Percentiles rank a stretch among this genome's conserved stretches.
phyloP scores from a whole-genome alignment of 257 asterid species.

The Solanum sitiens region DNA sequence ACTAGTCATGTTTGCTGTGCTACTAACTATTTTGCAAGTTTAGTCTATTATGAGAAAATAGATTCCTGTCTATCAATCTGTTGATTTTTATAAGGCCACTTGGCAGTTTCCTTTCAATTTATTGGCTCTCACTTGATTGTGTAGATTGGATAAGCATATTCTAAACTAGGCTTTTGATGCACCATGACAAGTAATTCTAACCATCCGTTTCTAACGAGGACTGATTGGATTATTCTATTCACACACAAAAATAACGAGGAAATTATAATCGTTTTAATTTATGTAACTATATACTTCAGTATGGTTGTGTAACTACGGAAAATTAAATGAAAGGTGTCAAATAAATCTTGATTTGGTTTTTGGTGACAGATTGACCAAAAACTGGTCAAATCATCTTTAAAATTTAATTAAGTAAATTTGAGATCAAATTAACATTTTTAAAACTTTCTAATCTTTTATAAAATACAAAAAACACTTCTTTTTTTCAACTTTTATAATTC shows the following conservation, averaged over 20 bases:
- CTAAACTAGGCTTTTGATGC: not conserved
- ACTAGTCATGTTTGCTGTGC: conserved; percentile 16
- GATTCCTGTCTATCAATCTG: not conserved
- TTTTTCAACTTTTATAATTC: too few species aligned
- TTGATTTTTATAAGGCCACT: conserved; percentile 16
- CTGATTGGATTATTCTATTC: not conserved
- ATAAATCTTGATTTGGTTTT: too few species aligned
- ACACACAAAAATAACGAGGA: not conserved
- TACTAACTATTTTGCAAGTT: not conserved
- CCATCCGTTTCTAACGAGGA: not conserved
- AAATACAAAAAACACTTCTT: too few species aligned
- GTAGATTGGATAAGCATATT: conserved; percentile 24
- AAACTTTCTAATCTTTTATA: too few species aligned
- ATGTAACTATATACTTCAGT: too few species aligned
- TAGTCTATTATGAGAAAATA: not conserved
- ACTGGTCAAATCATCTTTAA: too few species aligned
- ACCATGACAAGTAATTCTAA: not conserved
- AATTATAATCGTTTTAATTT: too few species aligned
- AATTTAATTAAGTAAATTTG: too few species aligned
- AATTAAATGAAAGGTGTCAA: too few species aligned
- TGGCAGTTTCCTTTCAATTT: conserved; percentile 20
- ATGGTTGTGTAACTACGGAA: too few species aligned
- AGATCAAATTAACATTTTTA: too few species aligned
- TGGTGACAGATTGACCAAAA: too few species aligned
- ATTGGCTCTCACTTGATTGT: conserved; percentile 50